Conservation (phyloP, 441 rosid genomes). For the Eutrema salsugineum region DNA sequence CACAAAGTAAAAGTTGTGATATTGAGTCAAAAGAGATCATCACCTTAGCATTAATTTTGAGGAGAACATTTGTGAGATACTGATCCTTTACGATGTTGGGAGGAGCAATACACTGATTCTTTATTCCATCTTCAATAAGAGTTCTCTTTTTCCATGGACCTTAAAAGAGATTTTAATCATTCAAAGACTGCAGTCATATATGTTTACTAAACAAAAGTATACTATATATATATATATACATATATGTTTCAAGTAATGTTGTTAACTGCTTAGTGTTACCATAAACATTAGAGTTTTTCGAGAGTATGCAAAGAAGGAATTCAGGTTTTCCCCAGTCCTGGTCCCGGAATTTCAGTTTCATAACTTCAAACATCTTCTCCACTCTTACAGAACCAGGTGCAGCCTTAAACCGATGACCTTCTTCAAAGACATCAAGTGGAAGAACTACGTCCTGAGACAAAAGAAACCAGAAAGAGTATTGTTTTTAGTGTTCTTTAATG, state of each 20-base stretch:
- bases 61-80: constrained; percentile 43
- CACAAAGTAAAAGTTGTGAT: not conserved
- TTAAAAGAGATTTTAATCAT: not conserved
- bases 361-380: constrained; percentile 36
- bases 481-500: not conserved
- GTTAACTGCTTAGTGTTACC: constrained; percentile 28
- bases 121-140: constrained; percentile 41
- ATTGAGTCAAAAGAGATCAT: not conserved
- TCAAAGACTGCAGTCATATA: not conserved
- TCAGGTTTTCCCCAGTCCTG: too few species aligned
- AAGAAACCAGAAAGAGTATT: not conserved
- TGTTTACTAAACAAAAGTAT: not conserved
- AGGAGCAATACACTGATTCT: constrained; percentile 48
- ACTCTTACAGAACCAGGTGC: constrained; percentile 37
- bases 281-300: constrained; percentile 46
- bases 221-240: too few species aligned
- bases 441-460: constrained; percentile 11
- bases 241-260: not conserved
- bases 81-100: constrained; percentile 36
- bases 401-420: constrained; percentile 26
- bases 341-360: too few species aligned
- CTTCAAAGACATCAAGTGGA: constrained; percentile 27
- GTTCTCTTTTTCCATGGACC: constrained; percentile 57
- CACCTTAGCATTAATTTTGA: constrained; percentile 59
- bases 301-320: constrained; percentile 40